Conservation (phyloP, 2,329 filamentous ascomycete species). For the Aureobasidium lini region DNA sequence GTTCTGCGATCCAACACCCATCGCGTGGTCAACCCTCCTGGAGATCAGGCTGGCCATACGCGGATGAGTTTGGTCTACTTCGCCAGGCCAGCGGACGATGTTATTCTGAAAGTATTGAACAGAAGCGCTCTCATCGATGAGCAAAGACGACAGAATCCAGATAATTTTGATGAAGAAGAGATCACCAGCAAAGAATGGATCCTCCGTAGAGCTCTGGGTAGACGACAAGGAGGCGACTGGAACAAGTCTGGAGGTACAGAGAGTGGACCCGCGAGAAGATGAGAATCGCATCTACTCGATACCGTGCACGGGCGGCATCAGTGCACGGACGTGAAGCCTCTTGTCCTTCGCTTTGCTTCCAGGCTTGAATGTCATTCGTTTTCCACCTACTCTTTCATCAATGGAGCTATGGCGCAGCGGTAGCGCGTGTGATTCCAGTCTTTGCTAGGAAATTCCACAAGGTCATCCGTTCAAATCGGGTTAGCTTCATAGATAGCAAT, state of each 20-base stretch:
- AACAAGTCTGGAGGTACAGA: conserved; percentile 30
- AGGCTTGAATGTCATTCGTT: not conserved
- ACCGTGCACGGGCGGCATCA: not conserved
- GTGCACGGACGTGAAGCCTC: not conserved
- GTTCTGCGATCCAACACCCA: conserved; percentile 29
- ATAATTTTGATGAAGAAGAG: conserved; percentile 21
- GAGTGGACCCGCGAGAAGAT: not conserved
- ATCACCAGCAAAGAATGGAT: conserved; percentile 36
- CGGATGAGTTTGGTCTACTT: conserved; percentile 18
- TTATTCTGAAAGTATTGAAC: conserved; percentile 24
- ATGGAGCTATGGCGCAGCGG: conserved; percentile 8
- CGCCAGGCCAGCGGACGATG: conserved; percentile 17
- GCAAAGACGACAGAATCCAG: conserved; percentile 16
- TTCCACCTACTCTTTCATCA: not conserved
- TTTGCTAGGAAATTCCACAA: not conserved
- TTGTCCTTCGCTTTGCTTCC: not conserved
- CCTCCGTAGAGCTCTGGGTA: conserved; percentile 32
- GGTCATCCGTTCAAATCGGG: conserved; percentile 11
- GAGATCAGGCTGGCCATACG: conserved; percentile 17
- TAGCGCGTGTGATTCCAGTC: conserved; percentile 10
- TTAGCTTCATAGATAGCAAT: not conserved
- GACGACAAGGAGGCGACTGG: conserved; percentile 27
- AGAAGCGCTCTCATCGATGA: conserved; percentile 25
- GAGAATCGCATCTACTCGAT: not conserved
- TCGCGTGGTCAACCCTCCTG: conserved; percentile 17